These are phyloP conservation scores for Purshia tridentata DNA, from an alignment of 306 rosid genomes.

Conservation along the genomic window DNA sequence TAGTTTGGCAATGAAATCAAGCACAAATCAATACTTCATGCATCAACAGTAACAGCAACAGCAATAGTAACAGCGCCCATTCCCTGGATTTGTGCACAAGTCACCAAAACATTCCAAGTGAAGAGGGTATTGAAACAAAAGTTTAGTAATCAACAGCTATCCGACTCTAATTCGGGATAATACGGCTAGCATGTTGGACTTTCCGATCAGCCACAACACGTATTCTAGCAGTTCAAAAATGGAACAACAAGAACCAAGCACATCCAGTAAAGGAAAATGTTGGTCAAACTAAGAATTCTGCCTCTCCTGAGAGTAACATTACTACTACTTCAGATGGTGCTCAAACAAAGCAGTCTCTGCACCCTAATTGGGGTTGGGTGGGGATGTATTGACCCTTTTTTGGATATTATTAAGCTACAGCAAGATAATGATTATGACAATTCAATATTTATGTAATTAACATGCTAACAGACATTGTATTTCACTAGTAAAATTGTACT, in stretches of 20 bases:
- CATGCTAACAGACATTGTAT: neutral
- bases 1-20: neutral
- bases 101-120: neutral
- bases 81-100: neutral
- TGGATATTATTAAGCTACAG: too few relatives aligned
- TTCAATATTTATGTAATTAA: too few relatives aligned
- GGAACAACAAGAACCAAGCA: conserved; percentile 8
- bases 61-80: neutral
- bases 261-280: neutral
- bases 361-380: too few relatives aligned
- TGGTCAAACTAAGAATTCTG: neutral
- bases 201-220: neutral
- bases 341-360: conserved; percentile 86
- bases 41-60: neutral
- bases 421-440: too few relatives aligned
- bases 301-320: conserved; percentile 1
- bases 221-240: conserved; percentile 9
- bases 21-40: neutral
- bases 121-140: neutral
- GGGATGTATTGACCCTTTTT: too few relatives aligned
- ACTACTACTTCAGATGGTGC: conserved; percentile 66
- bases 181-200: neutral
- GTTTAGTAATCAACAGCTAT: conserved; percentile 3
- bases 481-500: neutral
- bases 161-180: neutral